Percentiles rank a stretch among this genome's conserved stretches.
phyloP scores from a whole-genome alignment of 352 stramenopile genomes.

The Globisporangium uncinulatum region DNA sequence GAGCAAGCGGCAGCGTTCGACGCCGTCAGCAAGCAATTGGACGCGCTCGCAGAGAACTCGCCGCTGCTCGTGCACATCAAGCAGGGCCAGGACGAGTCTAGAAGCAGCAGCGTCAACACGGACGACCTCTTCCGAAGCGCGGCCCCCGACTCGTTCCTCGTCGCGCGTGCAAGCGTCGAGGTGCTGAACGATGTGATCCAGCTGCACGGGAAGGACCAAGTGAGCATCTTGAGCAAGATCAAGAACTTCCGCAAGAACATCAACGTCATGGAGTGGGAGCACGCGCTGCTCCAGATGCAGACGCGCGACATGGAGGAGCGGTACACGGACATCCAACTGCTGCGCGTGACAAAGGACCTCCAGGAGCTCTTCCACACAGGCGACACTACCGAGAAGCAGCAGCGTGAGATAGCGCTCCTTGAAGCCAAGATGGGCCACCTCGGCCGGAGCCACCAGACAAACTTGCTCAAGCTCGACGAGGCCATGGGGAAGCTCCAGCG shows the following conservation, averaged over 20 bases:
- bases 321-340: constrained; percentile 91
- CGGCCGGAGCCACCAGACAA: constrained; percentile 51
- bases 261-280: constrained; percentile 93
- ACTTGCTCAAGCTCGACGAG: constrained; percentile 60
- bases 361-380: constrained; percentile 88
- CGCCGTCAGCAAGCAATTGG: constrained; percentile 21
- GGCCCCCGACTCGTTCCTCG: constrained; percentile 49
- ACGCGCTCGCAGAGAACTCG: constrained; percentile 43
- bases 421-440: constrained; percentile 72
- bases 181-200: constrained; percentile 85
- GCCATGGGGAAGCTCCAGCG: constrained; percentile 37
- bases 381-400: constrained; percentile 73
- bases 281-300: constrained; percentile 73
- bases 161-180: constrained; percentile 77
- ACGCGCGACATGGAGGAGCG: constrained; percentile 86
- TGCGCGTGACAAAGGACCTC: constrained; percentile 91
- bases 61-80: constrained; percentile 87
- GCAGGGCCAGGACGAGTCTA: constrained; percentile 89
- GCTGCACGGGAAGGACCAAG: constrained; percentile 82
- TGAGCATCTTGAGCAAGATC: constrained; percentile 81
- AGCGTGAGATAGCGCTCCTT: constrained; percentile 61
- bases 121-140: constrained; percentile 34
- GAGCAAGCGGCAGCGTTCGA: constrained; percentile 17
- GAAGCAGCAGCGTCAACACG: constrained; percentile 33
- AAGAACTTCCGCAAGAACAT: constrained; percentile 94